Evolutionary conservation across 2,329 filamentous ascomycete genomes (phyloP).

Genomic region (Penicillium sp.): DNA sequence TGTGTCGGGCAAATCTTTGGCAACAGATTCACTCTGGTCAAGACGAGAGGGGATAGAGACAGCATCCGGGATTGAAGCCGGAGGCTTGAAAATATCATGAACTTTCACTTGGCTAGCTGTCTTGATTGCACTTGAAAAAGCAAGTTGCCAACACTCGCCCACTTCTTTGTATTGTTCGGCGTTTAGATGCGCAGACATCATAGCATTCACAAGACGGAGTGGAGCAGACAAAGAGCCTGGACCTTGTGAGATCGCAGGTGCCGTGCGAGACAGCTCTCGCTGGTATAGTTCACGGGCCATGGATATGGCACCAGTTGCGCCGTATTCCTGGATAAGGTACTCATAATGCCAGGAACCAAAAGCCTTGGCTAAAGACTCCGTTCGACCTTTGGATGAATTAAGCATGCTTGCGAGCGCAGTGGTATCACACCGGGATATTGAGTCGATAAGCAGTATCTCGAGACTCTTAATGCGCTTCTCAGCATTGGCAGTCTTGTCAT

Average conservation of each 20-base stretch:
- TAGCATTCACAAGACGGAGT: conserved; percentile 58
- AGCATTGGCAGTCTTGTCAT: conserved; percentile 5
- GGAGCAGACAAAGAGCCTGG: conserved; percentile 45
- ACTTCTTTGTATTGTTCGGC: conserved; percentile 62
- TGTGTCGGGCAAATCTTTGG: no score
- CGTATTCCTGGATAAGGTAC: conserved; percentile 58
- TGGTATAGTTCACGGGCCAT: conserved; percentile 59
- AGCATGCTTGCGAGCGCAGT: conserved; percentile 48
- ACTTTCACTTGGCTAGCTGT: conserved; percentile 40
- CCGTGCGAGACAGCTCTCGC: conserved; percentile 44
- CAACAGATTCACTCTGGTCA: neutral
- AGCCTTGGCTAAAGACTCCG: conserved; percentile 40
- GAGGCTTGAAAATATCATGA: conserved; percentile 12
- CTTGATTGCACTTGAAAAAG: conserved; percentile 55
- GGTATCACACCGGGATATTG: conserved; percentile 39
- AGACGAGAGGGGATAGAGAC: neutral
- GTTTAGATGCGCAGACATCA: conserved; percentile 68
- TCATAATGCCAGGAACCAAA: conserved; percentile 56
- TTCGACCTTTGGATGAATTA: conserved; percentile 36
- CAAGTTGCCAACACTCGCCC: conserved; percentile 65
- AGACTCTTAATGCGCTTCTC: conserved; percentile 31
- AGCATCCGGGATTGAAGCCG: neutral
- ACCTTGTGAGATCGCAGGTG: conserved; percentile 1
- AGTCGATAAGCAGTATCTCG: conserved; percentile 39
- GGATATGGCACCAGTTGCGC: conserved; percentile 45